Conservation (phyloP, 805 yeast genomes). For the Metschnikowia cerradonensis region DNA sequence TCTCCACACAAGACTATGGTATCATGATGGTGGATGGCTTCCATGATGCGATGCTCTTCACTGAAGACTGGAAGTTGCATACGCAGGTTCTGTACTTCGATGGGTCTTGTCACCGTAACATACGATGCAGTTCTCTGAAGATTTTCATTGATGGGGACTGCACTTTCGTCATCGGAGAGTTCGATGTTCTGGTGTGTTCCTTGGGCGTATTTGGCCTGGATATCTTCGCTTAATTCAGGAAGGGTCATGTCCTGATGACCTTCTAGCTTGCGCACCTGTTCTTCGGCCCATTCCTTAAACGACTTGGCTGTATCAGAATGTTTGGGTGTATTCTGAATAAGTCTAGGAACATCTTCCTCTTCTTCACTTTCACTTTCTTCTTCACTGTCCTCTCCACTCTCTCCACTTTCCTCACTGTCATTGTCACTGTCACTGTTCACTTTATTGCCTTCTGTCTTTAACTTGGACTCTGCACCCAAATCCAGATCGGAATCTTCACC, state of each 20-base stretch:
- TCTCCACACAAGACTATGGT: slow-evolving; percentile 93
- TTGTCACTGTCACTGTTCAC: slow-evolving; percentile 14
- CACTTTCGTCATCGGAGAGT: slow-evolving; percentile 53
- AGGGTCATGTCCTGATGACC: slow-evolving; percentile 46
- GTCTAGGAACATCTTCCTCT: slow-evolving; percentile 29
- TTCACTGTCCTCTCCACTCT: slow-evolving; percentile 23
- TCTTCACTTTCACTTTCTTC: slow-evolving; percentile 26
- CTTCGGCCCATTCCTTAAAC: slow-evolving; percentile 88
- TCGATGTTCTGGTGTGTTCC: slow-evolving; percentile 59
- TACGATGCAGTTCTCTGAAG: slow-evolving; percentile 57
- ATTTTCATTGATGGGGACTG: slow-evolving; percentile 53
- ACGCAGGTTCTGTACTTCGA: slow-evolving; percentile 63
- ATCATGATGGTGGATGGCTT: slow-evolving; percentile 88
- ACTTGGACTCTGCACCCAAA: background rate
- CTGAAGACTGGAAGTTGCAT: slow-evolving; percentile 80
- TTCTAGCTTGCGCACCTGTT: slow-evolving; percentile 59
- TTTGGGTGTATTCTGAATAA: slow-evolving; percentile 38
- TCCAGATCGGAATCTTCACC: background rate
- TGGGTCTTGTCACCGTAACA: slow-evolving; percentile 63
- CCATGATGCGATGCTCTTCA: slow-evolving; percentile 93
- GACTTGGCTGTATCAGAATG: slow-evolving; percentile 46
- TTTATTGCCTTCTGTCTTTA: slow-evolving; percentile 4
- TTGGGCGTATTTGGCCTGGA: slow-evolving; percentile 48
- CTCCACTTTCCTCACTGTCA: too few species aligned
- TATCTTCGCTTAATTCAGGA: slow-evolving; percentile 44